phyloP scores from a whole-genome alignment of 805 yeast species.

The Yamadazyma olivae region DNA sequence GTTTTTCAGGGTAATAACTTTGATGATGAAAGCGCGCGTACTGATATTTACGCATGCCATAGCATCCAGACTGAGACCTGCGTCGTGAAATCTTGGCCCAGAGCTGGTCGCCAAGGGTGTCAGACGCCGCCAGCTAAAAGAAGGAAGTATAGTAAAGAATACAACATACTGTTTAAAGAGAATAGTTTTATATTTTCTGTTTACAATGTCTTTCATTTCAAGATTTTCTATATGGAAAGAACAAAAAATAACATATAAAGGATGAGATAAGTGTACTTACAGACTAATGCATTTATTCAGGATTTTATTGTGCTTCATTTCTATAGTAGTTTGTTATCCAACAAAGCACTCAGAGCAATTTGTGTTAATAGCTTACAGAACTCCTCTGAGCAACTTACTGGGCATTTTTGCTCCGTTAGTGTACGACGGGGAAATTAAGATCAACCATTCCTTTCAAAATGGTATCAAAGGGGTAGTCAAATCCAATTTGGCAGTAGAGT shows the following conservation, averaged over 20 bases:
- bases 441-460: too few relatives aligned
- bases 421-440: conserved; percentile 4
- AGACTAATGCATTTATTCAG: not conserved
- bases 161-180: too few relatives aligned
- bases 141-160: too few relatives aligned
- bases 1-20: conserved; percentile 5
- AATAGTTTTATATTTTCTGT: too few relatives aligned
- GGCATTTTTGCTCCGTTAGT: conserved; percentile 2
- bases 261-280: too few relatives aligned
- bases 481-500: conserved; percentile 4
- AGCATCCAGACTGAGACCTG: too few relatives aligned
- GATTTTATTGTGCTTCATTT: not conserved
- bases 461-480: conserved; percentile 7
- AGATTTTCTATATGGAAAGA: too few relatives aligned
- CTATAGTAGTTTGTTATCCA: not conserved
- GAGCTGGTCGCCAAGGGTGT: too few relatives aligned
- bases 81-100: too few relatives aligned
- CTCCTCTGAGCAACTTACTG: conserved; percentile 1
- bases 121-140: too few relatives aligned
- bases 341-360: conserved; percentile 4
- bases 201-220: too few relatives aligned
- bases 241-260: too few relatives aligned
- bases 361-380: conserved; percentile 6
- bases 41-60: not conserved
- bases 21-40: not conserved